Evolutionary conservation across 371 early-diverging fungal genomes (phyloP).

Genomic region (Umbelopsis sp.): DNA sequence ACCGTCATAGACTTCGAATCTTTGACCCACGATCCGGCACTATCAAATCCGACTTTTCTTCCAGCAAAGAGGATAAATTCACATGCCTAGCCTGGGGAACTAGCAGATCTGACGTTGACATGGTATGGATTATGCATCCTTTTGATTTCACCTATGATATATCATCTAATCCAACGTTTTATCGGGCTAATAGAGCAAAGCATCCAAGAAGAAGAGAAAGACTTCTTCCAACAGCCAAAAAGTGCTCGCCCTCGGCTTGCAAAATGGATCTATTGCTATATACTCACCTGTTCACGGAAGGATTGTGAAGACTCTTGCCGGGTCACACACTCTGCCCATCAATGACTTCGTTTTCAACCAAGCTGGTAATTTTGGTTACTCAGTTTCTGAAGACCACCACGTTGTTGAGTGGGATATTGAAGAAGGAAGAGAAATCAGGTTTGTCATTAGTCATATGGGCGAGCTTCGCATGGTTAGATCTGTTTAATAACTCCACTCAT

Average conservation of each 20-base stretch:
- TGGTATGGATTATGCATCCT: constrained; percentile 21
- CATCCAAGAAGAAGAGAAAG: constrained; percentile 56
- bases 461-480: neutral
- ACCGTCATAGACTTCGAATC: constrained; percentile 71
- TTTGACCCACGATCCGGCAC: constrained; percentile 71
- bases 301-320: constrained; percentile 52
- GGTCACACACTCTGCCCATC: constrained; percentile 65
- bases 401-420: constrained; percentile 78
- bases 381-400: constrained; percentile 66
- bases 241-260: constrained; percentile 69
- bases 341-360: constrained; percentile 69
- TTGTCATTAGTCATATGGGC: constrained; percentile 20
- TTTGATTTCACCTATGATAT: constrained; percentile 4
- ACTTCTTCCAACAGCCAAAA: constrained; percentile 38
- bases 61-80: constrained; percentile 61
- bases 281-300: constrained; percentile 69
- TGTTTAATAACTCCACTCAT: neutral
- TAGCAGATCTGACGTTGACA: constrained; percentile 46
- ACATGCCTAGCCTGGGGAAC: constrained; percentile 70
- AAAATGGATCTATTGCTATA: constrained; percentile 65
- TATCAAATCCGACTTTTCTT: constrained; percentile 64
- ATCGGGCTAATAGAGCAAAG: constrained; percentile 12
- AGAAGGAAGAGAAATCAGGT: constrained; percentile 58
- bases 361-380: constrained; percentile 64
- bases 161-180: constrained; percentile 18